Percentiles rank a stretch among this genome's conserved stretches.
These are phyloP conservation scores for Colletotrichum godetiae DNA, from an alignment of 2,329 filamentous ascomycete species.

Conservation along the genomic window DNA sequence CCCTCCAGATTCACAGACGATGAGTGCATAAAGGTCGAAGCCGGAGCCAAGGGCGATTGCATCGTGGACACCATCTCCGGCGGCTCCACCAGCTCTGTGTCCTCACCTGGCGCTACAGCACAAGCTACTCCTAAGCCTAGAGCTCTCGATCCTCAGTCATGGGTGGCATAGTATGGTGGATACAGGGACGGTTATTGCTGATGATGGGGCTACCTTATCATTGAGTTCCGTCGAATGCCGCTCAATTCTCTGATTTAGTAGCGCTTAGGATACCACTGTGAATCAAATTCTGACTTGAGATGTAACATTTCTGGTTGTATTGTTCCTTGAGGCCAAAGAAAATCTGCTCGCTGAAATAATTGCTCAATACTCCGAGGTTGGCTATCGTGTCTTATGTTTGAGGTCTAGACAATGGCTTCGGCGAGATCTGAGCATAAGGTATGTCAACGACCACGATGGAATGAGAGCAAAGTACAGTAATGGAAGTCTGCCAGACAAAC, in stretches of 20 bases:
- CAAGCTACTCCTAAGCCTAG: not conserved
- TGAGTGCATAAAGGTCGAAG: conserved; percentile 5
- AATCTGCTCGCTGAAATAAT: no score
- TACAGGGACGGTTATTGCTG: not conserved
- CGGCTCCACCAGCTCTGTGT: not conserved
- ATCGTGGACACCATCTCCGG: conserved; percentile 6
- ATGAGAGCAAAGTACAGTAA: no score
- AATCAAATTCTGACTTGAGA: not conserved
- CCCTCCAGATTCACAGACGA: not conserved
- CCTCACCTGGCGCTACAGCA: not conserved
- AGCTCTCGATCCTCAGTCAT: not conserved
- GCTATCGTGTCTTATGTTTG: no score
- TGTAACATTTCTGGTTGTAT: no score
- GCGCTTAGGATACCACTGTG: not conserved
- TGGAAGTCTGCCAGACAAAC: no score
- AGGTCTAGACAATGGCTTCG: no score
- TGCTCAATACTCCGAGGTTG: no score
- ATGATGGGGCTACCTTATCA: not conserved
- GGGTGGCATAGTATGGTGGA: not conserved
- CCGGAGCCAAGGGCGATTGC: conserved; percentile 1
- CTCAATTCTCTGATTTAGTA: not conserved
- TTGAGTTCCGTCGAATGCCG: not conserved
- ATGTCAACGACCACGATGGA: no score
- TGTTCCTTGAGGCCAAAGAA: no score
- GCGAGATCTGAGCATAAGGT: no score